Base-by-base conservation (phyloP, 306 rosid genomes). In the Cotoneaster glaucophyllus region DNA sequence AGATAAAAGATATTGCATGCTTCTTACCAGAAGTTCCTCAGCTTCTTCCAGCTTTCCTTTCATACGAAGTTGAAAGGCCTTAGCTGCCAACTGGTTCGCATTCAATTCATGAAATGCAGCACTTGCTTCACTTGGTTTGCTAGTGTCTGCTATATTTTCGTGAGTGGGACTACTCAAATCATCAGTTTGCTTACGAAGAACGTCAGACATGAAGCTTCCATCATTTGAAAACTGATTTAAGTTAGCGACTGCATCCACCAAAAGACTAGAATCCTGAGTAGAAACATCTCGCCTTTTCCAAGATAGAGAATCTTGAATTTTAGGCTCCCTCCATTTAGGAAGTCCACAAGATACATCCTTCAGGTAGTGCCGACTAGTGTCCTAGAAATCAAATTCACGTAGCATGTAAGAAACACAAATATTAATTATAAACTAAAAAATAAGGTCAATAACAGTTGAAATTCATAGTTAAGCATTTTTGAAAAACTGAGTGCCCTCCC, bases 21-120 rank as follows among this genome's bases (percentile, higher is more conserved):
- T 41, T 78, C 88, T 75, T 82, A 94, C 97, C 95, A 88, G 66
- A 69, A 94, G 85, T 84, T 82, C 87, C 28, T 92, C 87, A 7
- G 97, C 98, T 88, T 94, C 98, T 58, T 88, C 93, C 69, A 87
- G 90, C 84, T 90, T 90, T 82, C 98, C 98, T 84, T 92, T 94
- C 84, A 92, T 70, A 74, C 93, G 91, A 81, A 94, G 93, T 74
- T 94, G 98, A 86, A 90, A 77, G 32, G 95, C 98, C 90, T 92
- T 92, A n/a, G 98, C 97, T 73, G 98, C 98, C 84, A 92, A 81
- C 85, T 94, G 97, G 78, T 94, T 94, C 34, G 90, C 98, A 77
- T 90, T 94, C 79, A 87, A 74, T 74, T 70, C 88, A 77, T 85
- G 78, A n/a, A 74, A 70, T 21, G 44, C 62, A 17, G 57, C 77